Conservation (phyloP, 768 basidiomycete species). For the Boletus rufocinnamomeus region DNA sequence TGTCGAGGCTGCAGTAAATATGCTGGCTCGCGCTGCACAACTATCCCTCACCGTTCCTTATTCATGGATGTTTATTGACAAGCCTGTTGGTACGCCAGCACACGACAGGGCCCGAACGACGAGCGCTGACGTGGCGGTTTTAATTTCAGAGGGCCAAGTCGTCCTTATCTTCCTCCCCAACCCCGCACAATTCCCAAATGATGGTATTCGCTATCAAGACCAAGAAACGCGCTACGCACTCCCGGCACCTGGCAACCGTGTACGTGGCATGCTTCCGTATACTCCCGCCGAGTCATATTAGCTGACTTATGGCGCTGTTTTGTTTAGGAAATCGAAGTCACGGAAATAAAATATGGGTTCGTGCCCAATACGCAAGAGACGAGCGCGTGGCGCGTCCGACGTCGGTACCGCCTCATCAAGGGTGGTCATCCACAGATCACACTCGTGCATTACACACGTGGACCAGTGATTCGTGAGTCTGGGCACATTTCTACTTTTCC, state of each 20-base stretch:
- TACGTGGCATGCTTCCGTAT: slow-evolving; percentile 38
- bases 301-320: background rate
- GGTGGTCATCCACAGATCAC: slow-evolving; percentile 74
- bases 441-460: slow-evolving; percentile 76
- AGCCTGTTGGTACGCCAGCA: slow-evolving; percentile 58
- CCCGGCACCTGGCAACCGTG: slow-evolving; percentile 55
- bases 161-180: slow-evolving; percentile 66
- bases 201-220: slow-evolving; percentile 79
- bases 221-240: slow-evolving; percentile 58
- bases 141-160: slow-evolving; percentile 58
- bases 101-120: background rate
- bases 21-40: slow-evolving; percentile 61
- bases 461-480: slow-evolving; percentile 60
- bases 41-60: slow-evolving; percentile 64
- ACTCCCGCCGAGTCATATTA: background rate
- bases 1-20: slow-evolving; percentile 56
- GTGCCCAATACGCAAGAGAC: slow-evolving; percentile 64
- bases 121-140: background rate
- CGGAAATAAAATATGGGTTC: slow-evolving; percentile 75
- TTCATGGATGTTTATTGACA: slow-evolving; percentile 75
- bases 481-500: background rate
- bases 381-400: slow-evolving; percentile 64
- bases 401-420: slow-evolving; percentile 71
- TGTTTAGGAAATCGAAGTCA: slow-evolving; percentile 72
- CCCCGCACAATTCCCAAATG: slow-evolving; percentile 63